Evolutionary conservation across 1,139 yeast genomes (phyloP), one percentile per base, ranked within the genome.

Genomic region (Zygosaccharomyces sapae): DNA sequence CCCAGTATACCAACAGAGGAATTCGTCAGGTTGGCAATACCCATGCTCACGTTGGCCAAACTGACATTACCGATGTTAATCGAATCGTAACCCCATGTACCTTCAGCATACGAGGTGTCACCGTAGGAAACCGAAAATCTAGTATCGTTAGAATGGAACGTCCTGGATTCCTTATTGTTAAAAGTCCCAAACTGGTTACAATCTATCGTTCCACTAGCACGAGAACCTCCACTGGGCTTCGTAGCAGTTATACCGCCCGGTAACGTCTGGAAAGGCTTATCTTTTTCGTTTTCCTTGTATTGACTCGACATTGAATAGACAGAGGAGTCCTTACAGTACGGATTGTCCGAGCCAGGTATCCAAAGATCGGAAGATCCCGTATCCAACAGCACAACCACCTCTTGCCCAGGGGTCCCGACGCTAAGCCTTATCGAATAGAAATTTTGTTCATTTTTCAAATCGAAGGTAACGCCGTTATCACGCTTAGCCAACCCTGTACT

Each of bases 331-430:
- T 40, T 20, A 49, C 61, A 56, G 36, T 45, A 51, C 2, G 61
- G 59, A 39, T 57, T 58, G 29, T 49, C 29, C 3, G 58, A 50
- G 8, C 58, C 57, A 18, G 57, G 55, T 7, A 81, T 76, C 88
- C 89, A 83, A 50, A 82, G 67, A 56, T 80, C 84, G 4, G 83
- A 71, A 1, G 86, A 80, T 0, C 88, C 88, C 4, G 88, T 83
- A 58, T 83, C 88, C 20, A 83, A 60, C 51, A 80, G 66, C 2
- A 80, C 75, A 22, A 68, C 70, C 22, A 80, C 70, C 3, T 64
- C 59, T 54, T 77, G 80, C 0, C 69, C 66, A 10, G 80, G 76
- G 1, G 81, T 72, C 1, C 88, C 88, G 13, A 81, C 53, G 10
- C 61, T 56, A 44, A 77, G 55, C 10, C 62, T 64, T 1, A 77